phyloP scores from a whole-genome alignment of 192 early-diverging fungal species.

The Coemansia aciculifera region DNA sequence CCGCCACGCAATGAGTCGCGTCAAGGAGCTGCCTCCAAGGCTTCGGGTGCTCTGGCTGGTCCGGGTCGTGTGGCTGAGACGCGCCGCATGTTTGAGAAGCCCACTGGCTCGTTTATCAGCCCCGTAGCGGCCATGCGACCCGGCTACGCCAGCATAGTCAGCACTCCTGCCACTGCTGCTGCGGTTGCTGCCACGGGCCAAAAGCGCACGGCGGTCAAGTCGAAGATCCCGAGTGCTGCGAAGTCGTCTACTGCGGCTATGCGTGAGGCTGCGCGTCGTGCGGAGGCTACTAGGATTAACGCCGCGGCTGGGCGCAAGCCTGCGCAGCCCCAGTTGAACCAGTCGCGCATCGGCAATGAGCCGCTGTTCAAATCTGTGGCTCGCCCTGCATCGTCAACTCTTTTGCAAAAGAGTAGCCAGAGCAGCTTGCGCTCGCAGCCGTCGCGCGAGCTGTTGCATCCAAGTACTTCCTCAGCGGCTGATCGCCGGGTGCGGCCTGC shows the following conservation, averaged over 20 bases:
- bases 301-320: conserved; percentile 5
- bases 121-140: conserved; percentile 51
- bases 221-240: background rate
- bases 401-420: conserved; percentile 1
- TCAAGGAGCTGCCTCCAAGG: background rate
- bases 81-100: conserved; percentile 37
- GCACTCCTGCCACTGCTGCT: conserved; percentile 3
- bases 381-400: background rate
- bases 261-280: conserved; percentile 44
- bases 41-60: background rate
- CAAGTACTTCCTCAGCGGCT: background rate
- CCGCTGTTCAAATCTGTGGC: conserved; percentile 33
- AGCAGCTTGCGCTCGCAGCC: conserved; percentile 19
- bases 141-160: conserved; percentile 35
- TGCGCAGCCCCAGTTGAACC: background rate
- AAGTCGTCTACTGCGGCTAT: conserved; percentile 47
- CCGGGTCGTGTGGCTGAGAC: conserved; percentile 43
- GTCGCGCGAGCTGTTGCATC: conserved; percentile 16
- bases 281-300: conserved; percentile 33
- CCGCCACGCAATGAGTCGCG: conserved; percentile 37
- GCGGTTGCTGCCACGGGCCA: background rate
- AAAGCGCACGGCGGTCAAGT: background rate
- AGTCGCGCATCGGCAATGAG: conserved; percentile 18
- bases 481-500: conserved; percentile 20
- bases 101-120: conserved; percentile 17